Evolutionary conservation across 2,329 filamentous ascomycete species (phyloP).

Genomic region (Neonectria faginata): DNA sequence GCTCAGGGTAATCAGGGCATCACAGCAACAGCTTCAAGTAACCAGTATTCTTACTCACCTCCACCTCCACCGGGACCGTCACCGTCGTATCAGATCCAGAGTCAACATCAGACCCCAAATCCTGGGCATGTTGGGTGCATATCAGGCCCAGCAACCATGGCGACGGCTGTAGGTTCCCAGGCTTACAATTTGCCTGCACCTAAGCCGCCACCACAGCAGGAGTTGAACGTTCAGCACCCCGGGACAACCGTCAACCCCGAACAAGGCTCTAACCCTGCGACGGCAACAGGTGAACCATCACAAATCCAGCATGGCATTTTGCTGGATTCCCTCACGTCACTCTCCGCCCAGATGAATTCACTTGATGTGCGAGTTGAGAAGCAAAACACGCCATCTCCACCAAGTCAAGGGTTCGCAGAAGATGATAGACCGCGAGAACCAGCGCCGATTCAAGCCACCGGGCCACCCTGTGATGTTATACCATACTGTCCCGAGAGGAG

Average conservation of each 20-base stretch:
- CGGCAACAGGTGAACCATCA: not conserved
- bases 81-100: not conserved
- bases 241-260: not conserved
- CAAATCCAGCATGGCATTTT: not conserved
- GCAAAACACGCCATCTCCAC: not conserved
- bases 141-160: not conserved
- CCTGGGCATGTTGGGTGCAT: not conserved
- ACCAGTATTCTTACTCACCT: not conserved
- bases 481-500: conserved; percentile 47
- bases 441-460: conserved; percentile 36
- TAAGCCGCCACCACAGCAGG: not conserved
- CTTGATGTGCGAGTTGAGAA: conserved; percentile 26
- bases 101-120: not conserved
- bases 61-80: not conserved
- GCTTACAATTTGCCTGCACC: not conserved
- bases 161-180: not conserved
- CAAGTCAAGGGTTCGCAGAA: fast-evolving
- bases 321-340: conserved; percentile 20
- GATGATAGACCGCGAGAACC: conserved; percentile 25
- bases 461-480: conserved; percentile 39
- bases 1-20: not conserved
- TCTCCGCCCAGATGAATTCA: conserved; percentile 35
- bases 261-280: not conserved
- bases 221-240: not conserved
- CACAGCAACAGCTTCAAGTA: not conserved